phyloP scores from a whole-genome alignment of 352 stramenopile species.

The Pythium aristosporum region DNA sequence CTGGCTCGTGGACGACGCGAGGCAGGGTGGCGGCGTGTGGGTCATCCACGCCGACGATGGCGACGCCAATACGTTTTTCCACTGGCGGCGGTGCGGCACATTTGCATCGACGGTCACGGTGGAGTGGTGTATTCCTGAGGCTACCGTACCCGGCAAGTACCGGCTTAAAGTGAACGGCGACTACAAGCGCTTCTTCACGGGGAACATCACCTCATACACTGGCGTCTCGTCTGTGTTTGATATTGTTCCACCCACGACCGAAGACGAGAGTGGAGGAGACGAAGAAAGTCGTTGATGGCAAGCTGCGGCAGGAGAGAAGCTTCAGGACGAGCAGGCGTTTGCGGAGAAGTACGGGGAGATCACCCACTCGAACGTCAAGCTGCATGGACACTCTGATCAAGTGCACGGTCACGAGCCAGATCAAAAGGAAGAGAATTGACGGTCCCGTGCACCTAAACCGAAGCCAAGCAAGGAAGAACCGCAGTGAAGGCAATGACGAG shows the following conservation, averaged over 20 bases:
- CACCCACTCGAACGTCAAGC: neutral
- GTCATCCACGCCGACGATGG: slow-evolving; percentile 72
- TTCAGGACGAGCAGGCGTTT: neutral
- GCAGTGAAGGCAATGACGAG: too few relatives aligned
- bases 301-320: neutral
- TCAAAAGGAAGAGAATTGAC: too few relatives aligned
- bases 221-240: slow-evolving; percentile 63
- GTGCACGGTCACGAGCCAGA: neutral
- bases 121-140: slow-evolving; percentile 62
- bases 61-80: slow-evolving; percentile 72
- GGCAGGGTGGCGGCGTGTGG: slow-evolving; percentile 51
- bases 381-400: neutral
- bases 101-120: slow-evolving; percentile 70
- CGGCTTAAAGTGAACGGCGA: slow-evolving; percentile 81
- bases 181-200: slow-evolving; percentile 66
- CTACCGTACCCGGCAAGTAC: slow-evolving; percentile 51
- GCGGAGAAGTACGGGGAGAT: neutral
- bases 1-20: slow-evolving; percentile 47
- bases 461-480: too few relatives aligned
- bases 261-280: slow-evolving; percentile 3
- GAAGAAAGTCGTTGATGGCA: neutral
- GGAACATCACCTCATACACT: slow-evolving; percentile 45
- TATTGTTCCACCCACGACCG: slow-evolving; percentile 25
- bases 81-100: slow-evolving; percentile 67
- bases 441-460: too few relatives aligned